phyloP scores from a whole-genome alignment of 805 yeast species.

The Schwanniomyces sp. region DNA sequence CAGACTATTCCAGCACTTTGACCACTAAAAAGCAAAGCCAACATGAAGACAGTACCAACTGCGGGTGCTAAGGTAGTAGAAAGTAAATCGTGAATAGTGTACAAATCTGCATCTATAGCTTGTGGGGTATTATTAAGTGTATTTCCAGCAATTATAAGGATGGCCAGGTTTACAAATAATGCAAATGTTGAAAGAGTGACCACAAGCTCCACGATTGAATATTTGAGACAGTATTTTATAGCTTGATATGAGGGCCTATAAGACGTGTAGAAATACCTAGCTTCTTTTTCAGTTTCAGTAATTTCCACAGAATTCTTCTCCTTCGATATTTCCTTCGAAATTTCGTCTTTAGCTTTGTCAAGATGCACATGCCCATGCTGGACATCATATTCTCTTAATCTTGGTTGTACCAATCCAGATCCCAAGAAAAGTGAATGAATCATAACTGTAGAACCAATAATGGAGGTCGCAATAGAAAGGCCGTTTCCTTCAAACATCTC shows the following conservation, averaged over 20 bases:
- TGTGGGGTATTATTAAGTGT: constrained; percentile 70
- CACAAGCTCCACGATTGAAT: constrained; percentile 69
- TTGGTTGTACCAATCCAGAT: constrained; percentile 48
- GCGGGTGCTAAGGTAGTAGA: constrained; percentile 61
- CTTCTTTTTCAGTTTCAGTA: constrained; percentile 16
- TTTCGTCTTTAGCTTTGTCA: constrained; percentile 11
- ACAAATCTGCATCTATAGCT: constrained; percentile 79
- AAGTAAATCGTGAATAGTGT: constrained; percentile 69
- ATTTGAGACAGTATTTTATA: constrained; percentile 67
- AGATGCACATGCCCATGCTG: constrained; percentile 31
- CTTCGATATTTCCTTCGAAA: constrained; percentile 1
- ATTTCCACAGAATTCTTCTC: constrained; percentile 7
- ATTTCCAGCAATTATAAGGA: constrained; percentile 78
- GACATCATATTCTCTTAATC: constrained; percentile 47
- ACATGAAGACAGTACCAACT: constrained; percentile 82
- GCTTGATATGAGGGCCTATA: constrained; percentile 77
- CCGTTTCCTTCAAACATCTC: constrained; percentile 44
- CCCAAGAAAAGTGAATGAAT: constrained; percentile 51
- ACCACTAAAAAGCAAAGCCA: constrained; percentile 82
- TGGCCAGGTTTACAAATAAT: constrained; percentile 81
- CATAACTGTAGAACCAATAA: constrained; percentile 54
- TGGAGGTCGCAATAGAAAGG: constrained; percentile 46
- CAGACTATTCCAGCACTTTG: constrained; percentile 92
- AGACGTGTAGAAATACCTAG: constrained; percentile 30
- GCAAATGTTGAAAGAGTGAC: constrained; percentile 78